Conservation (phyloP, 139 green algal species). For the Picochlorum sp. region DNA sequence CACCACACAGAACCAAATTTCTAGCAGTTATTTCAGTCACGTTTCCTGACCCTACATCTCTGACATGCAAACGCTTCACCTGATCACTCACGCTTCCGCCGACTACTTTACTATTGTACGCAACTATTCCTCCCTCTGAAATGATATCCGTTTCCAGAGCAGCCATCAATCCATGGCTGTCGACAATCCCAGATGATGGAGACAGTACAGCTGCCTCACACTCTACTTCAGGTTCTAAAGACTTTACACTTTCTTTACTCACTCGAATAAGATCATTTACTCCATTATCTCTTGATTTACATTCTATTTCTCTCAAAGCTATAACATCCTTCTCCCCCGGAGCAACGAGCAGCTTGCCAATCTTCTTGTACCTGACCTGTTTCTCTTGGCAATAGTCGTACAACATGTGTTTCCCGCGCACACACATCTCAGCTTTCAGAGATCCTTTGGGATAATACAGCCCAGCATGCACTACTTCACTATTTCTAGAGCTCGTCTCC, state of each 20-base stretch:
- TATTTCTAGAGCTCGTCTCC: constrained; percentile 51
- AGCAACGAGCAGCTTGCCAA: constrained; percentile 76
- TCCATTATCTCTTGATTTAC: constrained; percentile 33
- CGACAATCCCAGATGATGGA: constrained; percentile 71
- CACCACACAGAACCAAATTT: constrained; percentile 51
- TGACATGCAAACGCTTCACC: constrained; percentile 22
- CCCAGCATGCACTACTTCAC: constrained; percentile 45
- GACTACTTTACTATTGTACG: constrained; percentile 28
- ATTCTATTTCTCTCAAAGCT: constrained; percentile 2
- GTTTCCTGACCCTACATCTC: constrained; percentile 25
- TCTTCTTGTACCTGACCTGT: constrained; percentile 33
- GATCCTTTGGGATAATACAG: constrained; percentile 73
- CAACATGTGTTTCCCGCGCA: constrained; percentile 53
- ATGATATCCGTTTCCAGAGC: constrained; percentile 47
- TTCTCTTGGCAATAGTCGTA: constrained; percentile 35
- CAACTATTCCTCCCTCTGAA: constrained; percentile 21
- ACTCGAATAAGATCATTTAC: constrained; percentile 59
- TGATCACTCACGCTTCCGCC: constrained; percentile 8
- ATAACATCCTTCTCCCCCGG: constrained; percentile 15
- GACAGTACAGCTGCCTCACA: constrained; percentile 59
- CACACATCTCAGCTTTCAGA: constrained; percentile 68
- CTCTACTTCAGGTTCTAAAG: constrained; percentile 51
- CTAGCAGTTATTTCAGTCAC: constrained; percentile 8
- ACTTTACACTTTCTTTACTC: constrained; percentile 15
- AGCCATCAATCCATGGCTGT: constrained; percentile 66